Evolutionary conservation across 164 flowering plant species (phyloP).

Genomic region (Vitis rotundifolia): DNA sequence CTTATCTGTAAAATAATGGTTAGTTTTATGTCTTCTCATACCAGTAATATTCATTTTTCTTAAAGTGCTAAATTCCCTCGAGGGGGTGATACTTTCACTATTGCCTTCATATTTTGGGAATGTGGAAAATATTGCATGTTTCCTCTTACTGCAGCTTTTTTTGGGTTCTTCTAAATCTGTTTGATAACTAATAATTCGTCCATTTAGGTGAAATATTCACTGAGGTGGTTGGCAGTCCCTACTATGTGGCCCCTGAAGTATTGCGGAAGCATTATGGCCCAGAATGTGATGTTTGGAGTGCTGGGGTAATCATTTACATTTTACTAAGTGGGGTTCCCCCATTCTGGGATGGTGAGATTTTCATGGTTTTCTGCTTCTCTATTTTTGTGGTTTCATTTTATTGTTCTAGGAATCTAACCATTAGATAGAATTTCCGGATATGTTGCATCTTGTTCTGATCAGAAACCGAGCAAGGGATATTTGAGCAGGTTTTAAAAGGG

Average conservation of each 20-base stretch:
- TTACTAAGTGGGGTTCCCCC: conserved; percentile 84
- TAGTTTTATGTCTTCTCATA: no score
- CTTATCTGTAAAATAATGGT: no score
- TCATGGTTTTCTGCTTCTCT: neutral
- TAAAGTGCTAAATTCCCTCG: no score
- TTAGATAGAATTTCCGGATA: conserved; percentile 7
- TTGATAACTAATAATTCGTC: neutral
- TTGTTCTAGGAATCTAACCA: conserved; percentile 2
- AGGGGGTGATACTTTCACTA: no score
- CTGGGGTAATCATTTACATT: conserved; percentile 76
- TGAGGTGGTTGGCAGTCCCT: conserved; percentile 85
- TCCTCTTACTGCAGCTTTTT: neutral
- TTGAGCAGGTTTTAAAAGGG: conserved; percentile 77
- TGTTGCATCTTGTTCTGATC: conserved; percentile 15
- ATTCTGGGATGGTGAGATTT: conserved; percentile 73
- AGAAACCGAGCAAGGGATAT: conserved; percentile 84
- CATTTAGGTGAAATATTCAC: conserved; percentile 57
- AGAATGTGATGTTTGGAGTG: conserved; percentile 82
- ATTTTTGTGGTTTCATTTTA: conserved; percentile 3
- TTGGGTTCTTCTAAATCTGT: conserved; percentile 4
- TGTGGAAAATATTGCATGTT: neutral
- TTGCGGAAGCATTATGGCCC: conserved; percentile 64
- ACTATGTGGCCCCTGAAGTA: conserved; percentile 83
- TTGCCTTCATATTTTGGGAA: neutral
- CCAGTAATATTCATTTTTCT: no score